phyloP scores from a whole-genome alignment of 306 rosid genomes.

The Glycyrrhiza uralensis region DNA sequence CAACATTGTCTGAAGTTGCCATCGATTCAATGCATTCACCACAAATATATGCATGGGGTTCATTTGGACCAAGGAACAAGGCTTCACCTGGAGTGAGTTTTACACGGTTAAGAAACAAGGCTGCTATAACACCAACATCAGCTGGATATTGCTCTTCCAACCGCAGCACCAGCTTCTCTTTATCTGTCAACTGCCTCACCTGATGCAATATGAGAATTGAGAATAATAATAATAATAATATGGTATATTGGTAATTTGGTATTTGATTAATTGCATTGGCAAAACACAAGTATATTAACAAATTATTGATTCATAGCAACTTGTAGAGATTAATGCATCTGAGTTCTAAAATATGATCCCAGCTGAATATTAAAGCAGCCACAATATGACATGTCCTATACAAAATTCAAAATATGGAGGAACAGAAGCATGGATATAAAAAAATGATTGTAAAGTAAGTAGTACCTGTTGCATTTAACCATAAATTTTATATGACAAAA shows the following conservation, averaged over 20 bases:
- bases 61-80: conserved; percentile 75
- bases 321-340: no score
- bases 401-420: neutral
- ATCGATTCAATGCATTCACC: conserved; percentile 91
- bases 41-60: conserved; percentile 80
- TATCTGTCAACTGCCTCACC: conserved; percentile 76
- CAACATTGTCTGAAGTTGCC: conserved; percentile 99
- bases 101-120: conserved; percentile 84
- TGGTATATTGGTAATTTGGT: no score
- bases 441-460: no score
- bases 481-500: neutral
- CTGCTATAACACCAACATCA: conserved; percentile 82
- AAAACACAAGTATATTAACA: no score
- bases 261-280: no score
- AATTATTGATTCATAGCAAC: no score
- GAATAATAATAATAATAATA: no score
- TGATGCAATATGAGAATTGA: conserved; percentile 35
- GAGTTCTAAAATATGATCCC: no score
- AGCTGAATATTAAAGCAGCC: no score
- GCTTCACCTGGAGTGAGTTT: conserved; percentile 93
- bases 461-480: neutral
- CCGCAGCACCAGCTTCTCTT: conserved; percentile 69
- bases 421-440: neutral
- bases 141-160: conserved; percentile 82
- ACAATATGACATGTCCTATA: no score